phyloP scores from a whole-genome alignment of 495 filamentous ascomycete genomes.

The Aspergillus haitiensis region DNA sequence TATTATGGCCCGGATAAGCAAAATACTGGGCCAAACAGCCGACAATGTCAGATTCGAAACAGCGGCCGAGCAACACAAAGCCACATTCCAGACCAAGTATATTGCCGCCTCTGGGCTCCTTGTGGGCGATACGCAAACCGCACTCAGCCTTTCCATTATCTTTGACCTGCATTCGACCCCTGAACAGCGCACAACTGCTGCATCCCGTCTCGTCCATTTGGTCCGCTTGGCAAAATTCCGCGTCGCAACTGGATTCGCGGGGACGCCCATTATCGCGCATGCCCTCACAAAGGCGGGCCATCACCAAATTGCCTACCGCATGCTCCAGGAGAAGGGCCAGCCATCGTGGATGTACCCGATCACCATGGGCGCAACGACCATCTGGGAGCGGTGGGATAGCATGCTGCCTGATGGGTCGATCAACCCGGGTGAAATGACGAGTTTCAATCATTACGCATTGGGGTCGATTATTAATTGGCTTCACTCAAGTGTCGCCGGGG shows the following conservation, averaged over 20 bases:
- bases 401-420: conserved; percentile 53
- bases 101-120: conserved; percentile 43
- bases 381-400: conserved; percentile 60
- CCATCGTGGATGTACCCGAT: conserved; percentile 57
- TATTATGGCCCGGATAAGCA: conserved; percentile 30
- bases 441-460: conserved; percentile 56
- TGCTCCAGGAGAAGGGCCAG: conserved; percentile 42
- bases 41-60: conserved; percentile 34
- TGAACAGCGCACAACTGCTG: conserved; percentile 35
- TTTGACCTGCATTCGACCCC: conserved; percentile 42
- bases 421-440: conserved; percentile 57
- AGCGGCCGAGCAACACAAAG: conserved; percentile 13
- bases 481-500: conserved; percentile 30
- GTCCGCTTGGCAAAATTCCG: conserved; percentile 43
- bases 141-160: conserved; percentile 43
- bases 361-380: conserved; percentile 52
- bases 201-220: conserved; percentile 34
- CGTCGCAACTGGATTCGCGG: conserved; percentile 56
- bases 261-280: conserved; percentile 51
- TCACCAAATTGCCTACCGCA: conserved; percentile 36
- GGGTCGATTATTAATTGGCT: conserved; percentile 43
- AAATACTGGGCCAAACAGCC: conserved; percentile 28
- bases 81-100: conserved; percentile 45
- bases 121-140: conserved; percentile 51
- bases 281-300: conserved; percentile 42